These are phyloP conservation scores for Ustilago loliicola DNA, from an alignment of 1,284 basidiomycete species.

Conservation along the genomic window DNA sequence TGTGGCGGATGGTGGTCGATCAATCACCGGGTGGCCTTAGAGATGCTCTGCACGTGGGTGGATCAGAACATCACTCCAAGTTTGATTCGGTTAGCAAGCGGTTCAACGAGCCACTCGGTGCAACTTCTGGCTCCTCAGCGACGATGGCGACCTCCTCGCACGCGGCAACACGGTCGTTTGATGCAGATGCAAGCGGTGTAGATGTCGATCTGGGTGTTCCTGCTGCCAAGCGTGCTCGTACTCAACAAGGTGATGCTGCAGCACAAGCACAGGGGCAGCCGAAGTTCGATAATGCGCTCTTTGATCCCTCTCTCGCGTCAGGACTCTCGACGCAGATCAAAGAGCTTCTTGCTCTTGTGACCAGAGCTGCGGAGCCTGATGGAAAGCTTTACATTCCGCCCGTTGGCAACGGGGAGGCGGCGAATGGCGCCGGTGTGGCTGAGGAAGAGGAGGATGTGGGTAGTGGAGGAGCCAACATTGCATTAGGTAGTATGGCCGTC, in stretches of 20 bases:
- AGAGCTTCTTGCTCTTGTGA: constrained; percentile 24
- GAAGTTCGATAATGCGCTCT: constrained; percentile 24
- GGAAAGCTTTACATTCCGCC: constrained; percentile 26
- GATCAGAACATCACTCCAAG: constrained; percentile 59
- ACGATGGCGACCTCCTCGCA: constrained; percentile 17
- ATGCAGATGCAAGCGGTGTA: background rate
- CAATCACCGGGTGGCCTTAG: constrained; percentile 53
- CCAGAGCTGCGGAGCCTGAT: constrained; percentile 13
- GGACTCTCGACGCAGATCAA: constrained; percentile 32
- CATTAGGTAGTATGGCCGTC: constrained; percentile 35
- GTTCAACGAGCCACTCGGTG: constrained; percentile 41
- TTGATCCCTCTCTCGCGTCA: constrained; percentile 30
- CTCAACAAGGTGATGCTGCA: background rate
- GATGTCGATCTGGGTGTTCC: constrained; percentile 22
- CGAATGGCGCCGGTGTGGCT: background rate
- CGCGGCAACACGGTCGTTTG: constrained; percentile 16
- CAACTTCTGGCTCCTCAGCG: background rate
- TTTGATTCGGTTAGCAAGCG: constrained; percentile 51
- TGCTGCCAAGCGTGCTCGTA: constrained; percentile 19
- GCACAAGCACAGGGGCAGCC: too few relatives aligned
- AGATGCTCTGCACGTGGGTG: constrained; percentile 59
- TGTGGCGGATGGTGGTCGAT: constrained; percentile 57
- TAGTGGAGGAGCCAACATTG: constrained; percentile 25
- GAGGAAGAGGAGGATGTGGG: constrained; percentile 15
- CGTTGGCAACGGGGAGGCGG: background rate